Conservation (phyloP, 2,329 filamentous ascomycete species). For the Rutstroemia sydowiana region DNA sequence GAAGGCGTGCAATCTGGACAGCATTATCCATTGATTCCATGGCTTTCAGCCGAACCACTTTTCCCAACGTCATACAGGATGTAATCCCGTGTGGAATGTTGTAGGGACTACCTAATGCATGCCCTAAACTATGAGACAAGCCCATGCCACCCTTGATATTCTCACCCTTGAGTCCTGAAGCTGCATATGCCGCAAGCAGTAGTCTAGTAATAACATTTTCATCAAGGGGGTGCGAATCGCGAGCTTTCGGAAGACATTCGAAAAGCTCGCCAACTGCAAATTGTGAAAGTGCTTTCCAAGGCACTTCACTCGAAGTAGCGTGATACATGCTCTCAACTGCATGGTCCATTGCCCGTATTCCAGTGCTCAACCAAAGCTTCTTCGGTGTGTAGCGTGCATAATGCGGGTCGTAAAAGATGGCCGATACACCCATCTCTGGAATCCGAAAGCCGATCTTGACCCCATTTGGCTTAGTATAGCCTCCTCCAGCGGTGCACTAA, state of each 20-base stretch:
- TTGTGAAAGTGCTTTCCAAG: conserved; percentile 2
- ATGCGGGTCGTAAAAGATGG: conserved; percentile 7
- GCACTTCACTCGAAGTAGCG: conserved; percentile 1
- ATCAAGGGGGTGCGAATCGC: neutral
- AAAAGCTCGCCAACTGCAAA: neutral
- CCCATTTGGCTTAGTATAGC: conserved; percentile 6
- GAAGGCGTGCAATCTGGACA: neutral
- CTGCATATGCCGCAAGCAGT: conserved; percentile 2
- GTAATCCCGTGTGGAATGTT: conserved; percentile 8
- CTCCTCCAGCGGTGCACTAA: neutral
- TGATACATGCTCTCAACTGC: conserved; percentile 9
- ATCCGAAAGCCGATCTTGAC: conserved; percentile 1
- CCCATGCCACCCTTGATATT: conserved; percentile 6
- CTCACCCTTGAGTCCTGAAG: neutral
- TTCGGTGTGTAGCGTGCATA: conserved; percentile 5
- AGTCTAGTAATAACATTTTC: conserved; percentile 1
- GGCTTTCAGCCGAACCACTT: conserved; percentile 8
- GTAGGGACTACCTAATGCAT: conserved; percentile 8
- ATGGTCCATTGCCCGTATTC: conserved; percentile 8
- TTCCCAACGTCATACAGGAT: conserved; percentile 4
- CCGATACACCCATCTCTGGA: neutral
- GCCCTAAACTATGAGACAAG: conserved; percentile 3
- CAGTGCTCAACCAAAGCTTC: conserved; percentile 5
- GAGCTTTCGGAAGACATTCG: neutral
- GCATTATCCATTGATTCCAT: neutral